A percentile compares a stretch with the other conserved stretches of the same genome.
phyloP scores from a whole-genome alignment of 169 alveolate genomes.

The Cryptosporidium andersoni region DNA sequence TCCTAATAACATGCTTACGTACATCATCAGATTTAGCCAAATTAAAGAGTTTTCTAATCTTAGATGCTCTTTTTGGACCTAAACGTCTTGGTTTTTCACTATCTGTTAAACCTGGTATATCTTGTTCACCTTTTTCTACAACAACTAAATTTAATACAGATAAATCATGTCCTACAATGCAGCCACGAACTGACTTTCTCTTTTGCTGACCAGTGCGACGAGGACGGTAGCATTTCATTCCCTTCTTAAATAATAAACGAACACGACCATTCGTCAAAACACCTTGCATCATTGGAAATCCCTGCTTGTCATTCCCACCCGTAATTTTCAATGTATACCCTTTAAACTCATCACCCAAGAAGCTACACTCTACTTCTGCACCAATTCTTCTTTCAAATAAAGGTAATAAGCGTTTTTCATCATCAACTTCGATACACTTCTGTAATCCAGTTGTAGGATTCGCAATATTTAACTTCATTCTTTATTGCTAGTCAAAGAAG shows the following conservation, averaged over 20 bases:
- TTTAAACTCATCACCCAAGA: slow-evolving; percentile 96
- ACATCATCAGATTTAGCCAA: slow-evolving; percentile 93
- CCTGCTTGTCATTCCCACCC: slow-evolving; percentile 99
- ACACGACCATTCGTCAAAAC: slow-evolving; percentile 89
- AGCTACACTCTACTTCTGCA: slow-evolving; percentile 96
- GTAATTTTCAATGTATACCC: slow-evolving; percentile 94
- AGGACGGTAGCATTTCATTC: slow-evolving; percentile 95
- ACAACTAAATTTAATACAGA: slow-evolving; percentile 94
- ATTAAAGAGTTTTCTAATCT: slow-evolving; percentile 96
- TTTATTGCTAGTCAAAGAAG: slow-evolving; percentile 72
- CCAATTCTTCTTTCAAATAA: slow-evolving; percentile 98
- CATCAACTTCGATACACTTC: slow-evolving; percentile 98
- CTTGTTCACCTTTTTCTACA: slow-evolving; percentile 97
- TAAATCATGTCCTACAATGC: slow-evolving; percentile 98
- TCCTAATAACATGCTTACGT: slow-evolving; percentile 92
- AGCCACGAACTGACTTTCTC: slow-evolving; percentile 99
- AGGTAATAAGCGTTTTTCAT: slow-evolving; percentile 95
- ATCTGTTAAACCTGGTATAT: slow-evolving; percentile 97
- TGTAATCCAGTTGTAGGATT: slow-evolving; percentile 95
- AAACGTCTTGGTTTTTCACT: slow-evolving; percentile 95
- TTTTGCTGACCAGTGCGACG: slow-evolving; percentile 97
- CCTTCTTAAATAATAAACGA: slow-evolving; percentile 83
- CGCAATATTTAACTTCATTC: slow-evolving; percentile 93
- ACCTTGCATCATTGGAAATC: slow-evolving; percentile 99
- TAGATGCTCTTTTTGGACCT: slow-evolving; percentile 99